phyloP scores from a whole-genome alignment of 805 yeast species.

The Kodamaea kaohsiungensis region DNA sequence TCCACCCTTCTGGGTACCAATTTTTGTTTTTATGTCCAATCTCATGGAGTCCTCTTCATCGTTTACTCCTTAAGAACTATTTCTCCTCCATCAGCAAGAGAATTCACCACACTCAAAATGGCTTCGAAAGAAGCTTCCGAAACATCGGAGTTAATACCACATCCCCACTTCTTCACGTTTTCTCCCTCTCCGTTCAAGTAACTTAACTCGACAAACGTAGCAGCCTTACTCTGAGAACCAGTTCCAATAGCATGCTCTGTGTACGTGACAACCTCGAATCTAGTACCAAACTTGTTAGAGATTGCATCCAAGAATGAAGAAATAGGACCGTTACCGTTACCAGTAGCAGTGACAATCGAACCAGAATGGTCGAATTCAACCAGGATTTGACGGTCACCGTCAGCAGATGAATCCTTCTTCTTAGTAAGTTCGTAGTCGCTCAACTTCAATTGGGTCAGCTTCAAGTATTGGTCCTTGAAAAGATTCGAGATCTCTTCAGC shows the following conservation, averaged over 20 bases:
- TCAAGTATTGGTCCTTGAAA: slow-evolving; percentile 56
- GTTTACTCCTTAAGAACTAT: neutral
- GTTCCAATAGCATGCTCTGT: slow-evolving; percentile 73
- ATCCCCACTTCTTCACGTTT: slow-evolving; percentile 41
- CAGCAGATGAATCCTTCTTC: slow-evolving; percentile 10
- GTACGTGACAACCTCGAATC: slow-evolving; percentile 65
- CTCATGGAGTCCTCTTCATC: neutral
- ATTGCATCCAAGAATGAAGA: slow-evolving; percentile 71
- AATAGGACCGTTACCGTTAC: slow-evolving; percentile 78
- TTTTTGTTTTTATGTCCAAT: too few species aligned
- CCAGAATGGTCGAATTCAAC: slow-evolving; percentile 19
- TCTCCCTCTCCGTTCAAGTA: slow-evolving; percentile 34
- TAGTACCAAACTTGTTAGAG: slow-evolving; percentile 49
- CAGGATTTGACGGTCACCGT: slow-evolving; percentile 22
- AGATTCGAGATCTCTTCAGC: slow-evolving; percentile 61
- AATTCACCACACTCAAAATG: slow-evolving; percentile 25
- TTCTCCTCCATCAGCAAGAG: neutral
- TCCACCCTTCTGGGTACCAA: too few species aligned
- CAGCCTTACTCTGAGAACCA: slow-evolving; percentile 73
- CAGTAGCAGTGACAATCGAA: slow-evolving; percentile 35
- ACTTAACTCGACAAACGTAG: slow-evolving; percentile 64
- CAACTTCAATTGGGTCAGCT: slow-evolving; percentile 12
- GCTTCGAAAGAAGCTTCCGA: slow-evolving; percentile 41
- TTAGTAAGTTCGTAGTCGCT: slow-evolving; percentile 26
- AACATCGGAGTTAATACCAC: slow-evolving; percentile 45